A percentile compares a stretch with the other conserved stretches of the same genome.
These are phyloP conservation scores for Malus hybrid DNA, from an alignment of 331 rosid genomes.

Conservation along the genomic window DNA sequence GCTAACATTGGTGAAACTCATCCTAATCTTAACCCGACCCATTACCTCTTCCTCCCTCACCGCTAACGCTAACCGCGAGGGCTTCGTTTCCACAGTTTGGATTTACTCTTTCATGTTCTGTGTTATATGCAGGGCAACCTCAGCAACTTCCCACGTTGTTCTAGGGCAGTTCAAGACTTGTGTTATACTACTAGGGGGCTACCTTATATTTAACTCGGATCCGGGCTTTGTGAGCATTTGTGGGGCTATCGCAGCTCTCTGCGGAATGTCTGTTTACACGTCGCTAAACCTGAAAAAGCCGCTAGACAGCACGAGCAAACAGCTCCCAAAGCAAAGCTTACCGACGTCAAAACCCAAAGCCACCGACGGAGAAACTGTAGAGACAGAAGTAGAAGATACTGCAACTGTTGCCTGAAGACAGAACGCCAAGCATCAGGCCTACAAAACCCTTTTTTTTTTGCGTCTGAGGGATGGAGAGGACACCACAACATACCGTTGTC, in stretches of 20 bases:
- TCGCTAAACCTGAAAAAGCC: slow-evolving; percentile 46
- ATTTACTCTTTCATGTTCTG: not conserved
- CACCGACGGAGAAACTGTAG: slow-evolving; percentile 22
- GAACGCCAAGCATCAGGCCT: not conserved
- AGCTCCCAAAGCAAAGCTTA: slow-evolving; percentile 32
- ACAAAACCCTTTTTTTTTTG: not conserved
- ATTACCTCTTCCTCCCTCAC: not conserved
- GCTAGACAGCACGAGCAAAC: slow-evolving; percentile 32
- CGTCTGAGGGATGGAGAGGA: not conserved
- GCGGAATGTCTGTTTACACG: slow-evolving; percentile 85
- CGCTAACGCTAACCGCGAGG: too few species aligned
- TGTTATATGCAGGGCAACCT: slow-evolving; percentile 73
- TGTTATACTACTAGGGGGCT: slow-evolving; percentile 73
- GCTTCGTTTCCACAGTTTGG: too few species aligned
- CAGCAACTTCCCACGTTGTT: slow-evolving; percentile 95
- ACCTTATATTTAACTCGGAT: slow-evolving; percentile 60
- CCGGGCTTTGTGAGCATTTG: slow-evolving; percentile 76
- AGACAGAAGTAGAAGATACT: slow-evolving; percentile 30
- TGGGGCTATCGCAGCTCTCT: slow-evolving; percentile 70
- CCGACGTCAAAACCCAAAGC: slow-evolving; percentile 32
- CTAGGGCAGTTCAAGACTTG: slow-evolving; percentile 94
- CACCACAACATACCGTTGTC: not conserved
- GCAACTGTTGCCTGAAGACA: slow-evolving; percentile 31
- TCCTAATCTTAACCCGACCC: too few species aligned
- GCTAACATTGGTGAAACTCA: too few species aligned